A percentile compares a stretch with the other conserved stretches of the same genome.
These are phyloP conservation scores for Ceratobasidium sp. DNA, from an alignment of 1,284 basidiomycete genomes.

Conservation along the genomic window DNA sequence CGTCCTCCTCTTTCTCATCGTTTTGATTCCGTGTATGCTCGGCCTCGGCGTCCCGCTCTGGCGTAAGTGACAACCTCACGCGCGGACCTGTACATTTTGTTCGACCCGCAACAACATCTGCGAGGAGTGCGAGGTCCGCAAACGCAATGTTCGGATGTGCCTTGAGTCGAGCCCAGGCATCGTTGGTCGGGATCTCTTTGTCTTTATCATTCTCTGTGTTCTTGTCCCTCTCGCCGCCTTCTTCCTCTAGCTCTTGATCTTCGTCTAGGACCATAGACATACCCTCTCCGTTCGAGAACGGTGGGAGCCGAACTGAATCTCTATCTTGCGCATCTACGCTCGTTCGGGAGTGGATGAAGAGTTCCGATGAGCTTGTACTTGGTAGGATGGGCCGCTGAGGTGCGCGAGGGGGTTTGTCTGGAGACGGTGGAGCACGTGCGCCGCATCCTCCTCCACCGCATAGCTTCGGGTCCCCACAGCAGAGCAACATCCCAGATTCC, in stretches of 20 bases:
- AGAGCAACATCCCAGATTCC: conserved; percentile 44
- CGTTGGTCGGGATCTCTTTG: conserved; percentile 78
- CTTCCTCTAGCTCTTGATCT: neutral
- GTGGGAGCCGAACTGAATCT: neutral
- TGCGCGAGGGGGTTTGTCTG: conserved; percentile 33
- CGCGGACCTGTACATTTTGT: conserved; percentile 80
- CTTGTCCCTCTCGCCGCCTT: neutral
- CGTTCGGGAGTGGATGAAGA: neutral
- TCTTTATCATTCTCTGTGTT: neutral
- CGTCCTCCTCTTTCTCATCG: neutral
- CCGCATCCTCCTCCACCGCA: conserved; percentile 50
- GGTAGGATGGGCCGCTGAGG: conserved; percentile 40
- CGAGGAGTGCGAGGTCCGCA: conserved; percentile 80
- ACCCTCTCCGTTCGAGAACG: neutral
- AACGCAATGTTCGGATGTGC: conserved; percentile 88
- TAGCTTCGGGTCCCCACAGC: conserved; percentile 53
- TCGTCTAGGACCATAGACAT: no score
- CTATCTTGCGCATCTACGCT: neutral
- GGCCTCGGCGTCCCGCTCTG: conserved; percentile 50
- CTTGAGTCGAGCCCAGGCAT: conserved; percentile 88
- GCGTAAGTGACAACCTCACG: conserved; percentile 71
- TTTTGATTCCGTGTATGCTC: neutral
- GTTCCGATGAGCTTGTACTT: neutral
- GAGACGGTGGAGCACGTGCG: conserved; percentile 46
- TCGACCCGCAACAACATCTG: conserved; percentile 86